A percentile compares a stretch with the other conserved stretches of the same genome.
phyloP scores from a whole-genome alignment of 225 moss, liverwort and hornwort genomes.

The Anthoceros angustus region DNA sequence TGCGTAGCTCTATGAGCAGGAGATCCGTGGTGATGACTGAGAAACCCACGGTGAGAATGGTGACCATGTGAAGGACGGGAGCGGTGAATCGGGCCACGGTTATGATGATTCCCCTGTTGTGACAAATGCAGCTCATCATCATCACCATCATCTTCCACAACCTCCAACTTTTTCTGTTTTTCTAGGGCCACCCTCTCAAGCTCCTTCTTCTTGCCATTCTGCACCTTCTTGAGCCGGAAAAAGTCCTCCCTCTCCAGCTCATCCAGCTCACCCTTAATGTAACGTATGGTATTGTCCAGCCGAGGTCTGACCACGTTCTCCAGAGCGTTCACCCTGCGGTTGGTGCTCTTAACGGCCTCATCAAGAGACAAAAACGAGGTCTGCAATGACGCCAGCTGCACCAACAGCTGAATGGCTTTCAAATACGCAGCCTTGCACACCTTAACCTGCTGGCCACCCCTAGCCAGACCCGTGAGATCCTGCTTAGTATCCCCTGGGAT shows the following conservation, averaged over 20 bases:
- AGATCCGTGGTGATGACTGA: not conserved
- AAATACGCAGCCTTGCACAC: constrained; percentile 53
- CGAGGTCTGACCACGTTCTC: constrained; percentile 74
- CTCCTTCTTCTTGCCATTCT: constrained; percentile 67
- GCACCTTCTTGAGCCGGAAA: constrained; percentile 74
- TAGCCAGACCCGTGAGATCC: constrained; percentile 52
- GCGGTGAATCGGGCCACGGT: not conserved
- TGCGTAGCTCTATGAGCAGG: no score
- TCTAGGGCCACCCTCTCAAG: constrained; percentile 6
- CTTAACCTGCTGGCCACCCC: constrained; percentile 64
- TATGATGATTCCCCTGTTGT: not conserved
- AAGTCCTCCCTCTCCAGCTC: constrained; percentile 91
- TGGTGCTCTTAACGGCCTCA: constrained; percentile 66
- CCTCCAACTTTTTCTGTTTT: not conserved
- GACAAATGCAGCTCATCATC: not conserved
- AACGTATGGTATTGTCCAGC: constrained; percentile 63
- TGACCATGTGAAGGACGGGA: not conserved
- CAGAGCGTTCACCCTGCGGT: constrained; percentile 58
- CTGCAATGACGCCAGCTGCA: constrained; percentile 73
- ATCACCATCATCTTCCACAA: constrained; percentile 3
- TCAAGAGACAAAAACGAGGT: constrained; percentile 62
- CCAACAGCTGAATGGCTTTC: constrained; percentile 48
- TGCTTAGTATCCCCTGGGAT: constrained; percentile 49
- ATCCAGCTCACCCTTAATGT: constrained; percentile 68
- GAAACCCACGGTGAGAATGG: not conserved